Base-by-base conservation (phyloP, 371 early-diverging fungal genomes). In the Syncephalastrum sp. region DNA sequence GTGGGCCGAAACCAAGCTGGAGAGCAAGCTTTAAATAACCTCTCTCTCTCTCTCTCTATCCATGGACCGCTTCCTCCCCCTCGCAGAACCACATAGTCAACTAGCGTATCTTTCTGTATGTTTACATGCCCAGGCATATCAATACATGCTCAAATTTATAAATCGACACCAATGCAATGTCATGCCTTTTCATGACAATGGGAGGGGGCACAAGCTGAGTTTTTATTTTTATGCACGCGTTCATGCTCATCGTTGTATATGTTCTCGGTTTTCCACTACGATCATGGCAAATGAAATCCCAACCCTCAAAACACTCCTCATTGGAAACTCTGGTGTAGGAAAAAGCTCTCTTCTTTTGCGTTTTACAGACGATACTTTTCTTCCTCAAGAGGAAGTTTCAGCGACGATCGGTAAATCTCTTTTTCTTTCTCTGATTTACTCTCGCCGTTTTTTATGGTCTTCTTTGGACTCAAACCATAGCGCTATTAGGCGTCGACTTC, bases 311-410 rank as follows among this genome's bases (percentile, higher is more conserved):
- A 81, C 99, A 45, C 83, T 99, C 27, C 84, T 99, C 42, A 97
- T 99, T 70, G 99, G 99, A 53, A 98, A 99, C 79, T 93, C 94
- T 42, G 96, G 95, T 48, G 98, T 98, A 10, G 99, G 99, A 49
- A 99, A 99, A 75, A 96, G 97, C 41, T 94, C 93, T 27, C 71
- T 99, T 38, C 84, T 99, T 42, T 81, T 95, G 51, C 88, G 98
- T 59, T 99, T 98, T 69, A 94, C 95, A n/a, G 99, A 99, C 66
- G 96, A 98, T 69, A 87, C 91, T 46, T 99, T 97, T 80, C 68
- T 95, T 64, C 89, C 92, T 24, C 93, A 89, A 45, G 97, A 96
- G 52, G 94, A 97, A 67, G 88, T 89, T 14, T 85, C 88, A 23
- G 95, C 98, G 6, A 98, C 98, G n/a, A 97, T 97, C 55, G 96